A percentile compares a stretch with the other conserved stretches of the same genome.
Conservation (phyloP, 2,329 filamentous ascomycete genomes). For the Aspergillus bombycis region DNA sequence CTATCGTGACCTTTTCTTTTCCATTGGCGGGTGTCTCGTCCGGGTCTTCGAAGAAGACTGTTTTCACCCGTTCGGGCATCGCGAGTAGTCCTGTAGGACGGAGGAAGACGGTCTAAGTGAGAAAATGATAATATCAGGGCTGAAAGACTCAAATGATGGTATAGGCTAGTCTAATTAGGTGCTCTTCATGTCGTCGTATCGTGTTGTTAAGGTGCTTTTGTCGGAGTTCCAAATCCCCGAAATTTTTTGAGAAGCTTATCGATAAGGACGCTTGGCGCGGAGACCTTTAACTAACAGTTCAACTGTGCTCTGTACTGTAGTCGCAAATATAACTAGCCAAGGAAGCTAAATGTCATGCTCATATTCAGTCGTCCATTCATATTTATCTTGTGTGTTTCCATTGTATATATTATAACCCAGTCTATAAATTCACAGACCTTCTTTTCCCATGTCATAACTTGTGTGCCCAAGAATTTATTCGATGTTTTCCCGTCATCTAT, state of each 20-base stretch:
- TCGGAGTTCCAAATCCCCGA: slow-evolving; percentile 20
- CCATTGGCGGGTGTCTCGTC: slow-evolving; percentile 31
- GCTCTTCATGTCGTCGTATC: not conserved
- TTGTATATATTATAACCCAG: not conserved
- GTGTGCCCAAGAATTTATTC: not conserved
- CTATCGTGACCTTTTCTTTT: slow-evolving; percentile 12
- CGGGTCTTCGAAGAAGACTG: slow-evolving; percentile 43
- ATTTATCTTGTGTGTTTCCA: not conserved
- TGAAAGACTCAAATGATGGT: not conserved
- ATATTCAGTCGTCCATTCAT: not conserved
- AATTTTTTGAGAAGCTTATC: slow-evolving; percentile 33
- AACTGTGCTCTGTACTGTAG: not conserved
- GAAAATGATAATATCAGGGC: not conserved
- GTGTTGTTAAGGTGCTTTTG: slow-evolving; percentile 5
- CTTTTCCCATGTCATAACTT: not conserved
- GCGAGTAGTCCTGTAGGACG: slow-evolving; percentile 10
- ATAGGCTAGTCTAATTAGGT: not conserved
- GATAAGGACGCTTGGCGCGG: slow-evolving; percentile 30
- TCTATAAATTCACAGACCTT: not conserved
- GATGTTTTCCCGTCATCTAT: not conserved
- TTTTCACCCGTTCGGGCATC: slow-evolving; percentile 49
- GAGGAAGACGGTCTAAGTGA: not conserved
- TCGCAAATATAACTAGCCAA: not conserved
- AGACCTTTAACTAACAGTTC: not conserved
- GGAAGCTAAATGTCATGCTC: not conserved